Evolutionary conservation across 2,329 filamentous ascomycete species (phyloP).

Genomic region (Aspergillus fischeri): DNA sequence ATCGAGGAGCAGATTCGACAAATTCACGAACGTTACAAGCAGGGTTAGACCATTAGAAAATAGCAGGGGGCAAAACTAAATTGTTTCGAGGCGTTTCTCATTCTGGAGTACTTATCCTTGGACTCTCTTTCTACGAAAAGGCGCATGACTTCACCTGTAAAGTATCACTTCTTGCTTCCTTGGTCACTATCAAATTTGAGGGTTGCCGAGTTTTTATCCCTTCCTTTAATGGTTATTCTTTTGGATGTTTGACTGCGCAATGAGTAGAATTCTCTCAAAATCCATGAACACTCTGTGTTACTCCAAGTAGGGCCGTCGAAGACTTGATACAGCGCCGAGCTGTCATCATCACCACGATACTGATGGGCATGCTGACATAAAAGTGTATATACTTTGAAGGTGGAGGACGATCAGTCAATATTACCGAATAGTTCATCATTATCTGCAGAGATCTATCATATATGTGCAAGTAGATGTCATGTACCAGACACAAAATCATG

Average conservation of each 20-base stretch:
- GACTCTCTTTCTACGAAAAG: background rate
- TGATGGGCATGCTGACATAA: background rate
- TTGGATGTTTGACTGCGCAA: background rate
- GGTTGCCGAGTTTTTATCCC: background rate
- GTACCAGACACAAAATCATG: background rate
- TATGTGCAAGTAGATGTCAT: background rate
- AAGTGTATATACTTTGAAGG: background rate
- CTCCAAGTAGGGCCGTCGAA: background rate
- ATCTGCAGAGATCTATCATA: background rate
- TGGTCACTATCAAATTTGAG: background rate
- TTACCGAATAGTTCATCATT: background rate
- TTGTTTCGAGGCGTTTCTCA: background rate
- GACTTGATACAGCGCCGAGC: background rate
- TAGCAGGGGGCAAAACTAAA: background rate
- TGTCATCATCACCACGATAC: background rate
- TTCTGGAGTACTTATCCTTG: background rate
- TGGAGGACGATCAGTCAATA: background rate
- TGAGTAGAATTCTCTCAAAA: background rate
- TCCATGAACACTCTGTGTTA: background rate
- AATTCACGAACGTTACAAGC: constrained; percentile 55
- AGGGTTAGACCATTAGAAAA: constrained; percentile 12
- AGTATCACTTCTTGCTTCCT: background rate
- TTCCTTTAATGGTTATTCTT: background rate
- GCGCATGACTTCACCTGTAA: background rate
- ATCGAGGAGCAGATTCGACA: constrained; percentile 80